These are phyloP conservation scores for Juncus inflexus DNA, from an alignment of 176 grass and related monocot genomes.

Conservation along the genomic window DNA sequence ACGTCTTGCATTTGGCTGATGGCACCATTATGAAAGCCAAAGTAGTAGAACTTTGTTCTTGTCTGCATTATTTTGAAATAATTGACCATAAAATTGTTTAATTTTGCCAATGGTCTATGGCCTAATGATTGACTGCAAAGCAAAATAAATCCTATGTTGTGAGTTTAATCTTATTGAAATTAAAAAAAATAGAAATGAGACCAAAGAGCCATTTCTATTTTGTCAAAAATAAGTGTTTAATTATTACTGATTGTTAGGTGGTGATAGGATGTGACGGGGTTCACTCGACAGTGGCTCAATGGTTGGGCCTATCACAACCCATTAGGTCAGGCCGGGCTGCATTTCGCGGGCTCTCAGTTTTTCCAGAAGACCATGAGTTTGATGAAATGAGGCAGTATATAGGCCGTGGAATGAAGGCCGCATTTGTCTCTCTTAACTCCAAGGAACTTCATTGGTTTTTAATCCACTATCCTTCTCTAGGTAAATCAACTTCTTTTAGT, in stretches of 20 bases:
- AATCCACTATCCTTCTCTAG: not conserved
- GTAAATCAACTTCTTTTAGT: not conserved
- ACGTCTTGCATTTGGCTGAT: conserved; percentile 40
- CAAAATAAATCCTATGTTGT: too few relatives aligned
- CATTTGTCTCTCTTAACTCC: not conserved
- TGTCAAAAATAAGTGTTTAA: too few relatives aligned
- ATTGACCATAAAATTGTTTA: too few relatives aligned
- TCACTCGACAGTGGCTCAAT: conserved; percentile 52
- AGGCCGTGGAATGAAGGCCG: not conserved
- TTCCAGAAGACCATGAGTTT: conserved; percentile 31
- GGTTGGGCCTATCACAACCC: conserved; percentile 50
- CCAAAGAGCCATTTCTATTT: too few relatives aligned
- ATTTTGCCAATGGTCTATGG: too few relatives aligned
- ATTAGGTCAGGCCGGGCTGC: conserved; percentile 28
- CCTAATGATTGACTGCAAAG: too few relatives aligned
- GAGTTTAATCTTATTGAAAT: too few relatives aligned
- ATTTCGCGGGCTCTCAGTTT: conserved; percentile 49
- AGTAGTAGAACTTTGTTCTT: conserved; percentile 19
- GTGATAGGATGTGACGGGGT: conserved; percentile 73
- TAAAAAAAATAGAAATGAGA: too few relatives aligned
- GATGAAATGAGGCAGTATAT: not conserved
- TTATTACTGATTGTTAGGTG: conserved; percentile 14
- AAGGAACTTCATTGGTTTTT: not conserved
- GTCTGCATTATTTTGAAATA: too few relatives aligned
- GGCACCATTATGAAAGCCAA: conserved; percentile 50